A percentile compares a stretch with the other conserved stretches of the same genome.
These are phyloP conservation scores for Hansenula sp. DNA, from an alignment of 1,139 yeast genomes.

Conservation along the genomic window DNA sequence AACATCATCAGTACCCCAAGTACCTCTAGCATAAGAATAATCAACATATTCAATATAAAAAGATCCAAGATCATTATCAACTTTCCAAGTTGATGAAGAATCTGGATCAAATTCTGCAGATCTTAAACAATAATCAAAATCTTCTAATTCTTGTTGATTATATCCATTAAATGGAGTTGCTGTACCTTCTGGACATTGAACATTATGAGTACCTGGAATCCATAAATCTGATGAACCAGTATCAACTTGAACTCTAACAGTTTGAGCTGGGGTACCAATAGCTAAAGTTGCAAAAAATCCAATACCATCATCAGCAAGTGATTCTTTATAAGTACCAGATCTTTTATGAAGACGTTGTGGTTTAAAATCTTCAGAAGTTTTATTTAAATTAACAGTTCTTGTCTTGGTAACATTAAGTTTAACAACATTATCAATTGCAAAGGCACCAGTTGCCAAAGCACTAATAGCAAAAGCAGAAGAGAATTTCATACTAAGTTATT, in stretches of 20 bases:
- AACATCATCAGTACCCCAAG: slow-evolving; percentile 54
- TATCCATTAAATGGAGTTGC: too few relatives aligned
- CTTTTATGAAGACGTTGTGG: neutral
- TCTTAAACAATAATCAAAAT: too few relatives aligned
- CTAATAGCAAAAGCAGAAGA: slow-evolving; percentile 30
- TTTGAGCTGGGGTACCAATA: slow-evolving; percentile 51
- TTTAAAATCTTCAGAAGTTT: neutral
- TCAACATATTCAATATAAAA: too few relatives aligned
- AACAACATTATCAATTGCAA: neutral
- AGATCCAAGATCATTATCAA: too few relatives aligned
- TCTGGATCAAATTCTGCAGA: too few relatives aligned
- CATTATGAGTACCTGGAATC: too few relatives aligned
- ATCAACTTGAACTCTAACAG: slow-evolving; percentile 51
- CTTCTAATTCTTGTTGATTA: too few relatives aligned
- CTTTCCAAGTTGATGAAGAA: too few relatives aligned
- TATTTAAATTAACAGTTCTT: neutral
- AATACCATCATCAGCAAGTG: neutral
- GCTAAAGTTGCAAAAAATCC: neutral
- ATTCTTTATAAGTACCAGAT: neutral
- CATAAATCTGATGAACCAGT: slow-evolving; percentile 75
- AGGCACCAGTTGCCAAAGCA: neutral
- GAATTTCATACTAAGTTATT: too few relatives aligned
- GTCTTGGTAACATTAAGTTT: neutral
- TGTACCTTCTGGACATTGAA: too few relatives aligned
- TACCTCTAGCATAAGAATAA: slow-evolving; percentile 58